Percentiles rank a stretch among this genome's conserved stretches.
Conservation (phyloP, 1,284 basidiomycete genomes). For the Volvariella surrecta region DNA sequence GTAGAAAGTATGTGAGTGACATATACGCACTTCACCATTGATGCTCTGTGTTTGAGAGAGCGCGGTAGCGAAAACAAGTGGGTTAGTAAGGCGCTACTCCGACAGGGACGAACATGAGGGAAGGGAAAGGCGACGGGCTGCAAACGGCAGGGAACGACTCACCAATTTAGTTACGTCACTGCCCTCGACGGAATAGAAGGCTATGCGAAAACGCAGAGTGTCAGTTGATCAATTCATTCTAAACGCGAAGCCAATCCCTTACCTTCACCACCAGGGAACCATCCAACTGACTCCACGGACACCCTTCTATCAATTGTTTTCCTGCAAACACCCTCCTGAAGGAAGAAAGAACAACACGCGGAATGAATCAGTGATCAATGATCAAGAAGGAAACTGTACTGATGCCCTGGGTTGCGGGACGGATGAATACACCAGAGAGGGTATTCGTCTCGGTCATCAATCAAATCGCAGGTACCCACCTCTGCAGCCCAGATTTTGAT, state of each 20-base stretch:
- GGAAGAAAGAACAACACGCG: neutral
- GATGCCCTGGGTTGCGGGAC: too few species aligned
- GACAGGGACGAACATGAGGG: neutral
- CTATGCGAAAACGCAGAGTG: conserved; percentile 7
- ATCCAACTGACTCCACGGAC: conserved; percentile 58
- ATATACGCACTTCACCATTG: too few species aligned
- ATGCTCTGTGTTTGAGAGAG: too few species aligned
- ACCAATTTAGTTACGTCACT: conserved; percentile 30
- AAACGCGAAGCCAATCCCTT: conserved; percentile 7
- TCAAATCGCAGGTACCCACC: conserved; percentile 38
- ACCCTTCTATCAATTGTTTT: conserved; percentile 59
- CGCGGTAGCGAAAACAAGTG: neutral
- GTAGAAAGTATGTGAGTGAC: too few species aligned
- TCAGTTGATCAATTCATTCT: conserved; percentile 1
- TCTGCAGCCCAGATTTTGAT: conserved; percentile 69
- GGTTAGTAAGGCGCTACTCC: neutral
- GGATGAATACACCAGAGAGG: too few species aligned
- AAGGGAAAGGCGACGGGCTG: neutral
- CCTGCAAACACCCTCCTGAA: conserved; percentile 62
- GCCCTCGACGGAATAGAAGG: conserved; percentile 25
- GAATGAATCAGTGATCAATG: neutral
- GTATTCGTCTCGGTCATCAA: too few species aligned
- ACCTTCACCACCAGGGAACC: conserved; percentile 67
- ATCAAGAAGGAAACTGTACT: too few species aligned
- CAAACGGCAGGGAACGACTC: conserved; percentile 13